Evolutionary conservation across 2,329 filamentous ascomycete species (phyloP).

Genomic region (Nigrospora oryzae): DNA sequence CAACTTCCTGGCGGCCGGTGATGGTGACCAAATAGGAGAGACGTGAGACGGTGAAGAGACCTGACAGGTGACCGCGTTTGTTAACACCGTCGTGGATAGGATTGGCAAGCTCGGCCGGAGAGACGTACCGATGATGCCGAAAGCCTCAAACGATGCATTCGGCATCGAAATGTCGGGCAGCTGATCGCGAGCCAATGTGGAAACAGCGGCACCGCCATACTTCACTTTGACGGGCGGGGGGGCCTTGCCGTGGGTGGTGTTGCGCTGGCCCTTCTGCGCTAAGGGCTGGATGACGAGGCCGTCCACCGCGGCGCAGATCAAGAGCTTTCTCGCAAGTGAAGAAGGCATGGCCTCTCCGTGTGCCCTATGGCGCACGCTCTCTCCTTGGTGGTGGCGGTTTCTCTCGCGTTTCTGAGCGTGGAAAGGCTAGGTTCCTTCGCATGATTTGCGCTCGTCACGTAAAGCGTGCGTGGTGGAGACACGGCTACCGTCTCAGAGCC

Average conservation of each 20-base stretch:
- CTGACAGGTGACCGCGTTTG: constrained; percentile 32
- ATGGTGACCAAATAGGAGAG: constrained; percentile 82
- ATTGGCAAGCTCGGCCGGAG: not conserved
- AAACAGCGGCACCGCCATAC: constrained; percentile 52
- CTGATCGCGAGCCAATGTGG: constrained; percentile 34
- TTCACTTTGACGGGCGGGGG: constrained; percentile 56
- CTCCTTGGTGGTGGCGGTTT: not conserved
- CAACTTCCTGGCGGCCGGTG: constrained; percentile 78
- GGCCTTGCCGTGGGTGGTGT: constrained; percentile 17
- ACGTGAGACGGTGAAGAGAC: constrained; percentile 74
- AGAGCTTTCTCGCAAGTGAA: constrained; percentile 63
- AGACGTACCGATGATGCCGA: constrained; percentile 46
- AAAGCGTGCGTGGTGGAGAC: too few species aligned
- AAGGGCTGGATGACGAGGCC: constrained; percentile 74
- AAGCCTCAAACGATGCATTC: constrained; percentile 47
- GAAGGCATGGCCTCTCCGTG: constrained; percentile 1
- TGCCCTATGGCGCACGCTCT: not conserved
- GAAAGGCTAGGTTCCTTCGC: too few species aligned
- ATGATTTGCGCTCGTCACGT: too few species aligned
- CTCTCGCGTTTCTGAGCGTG: too few species aligned
- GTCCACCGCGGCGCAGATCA: constrained; percentile 74
- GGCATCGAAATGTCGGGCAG: constrained; percentile 33
- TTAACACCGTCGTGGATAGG: too few species aligned
- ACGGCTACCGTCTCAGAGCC: too few species aligned
- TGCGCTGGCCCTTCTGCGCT: constrained; percentile 40